phyloP scores from a whole-genome alignment of 345 rosid species.

The Litchi chinensis region DNA sequence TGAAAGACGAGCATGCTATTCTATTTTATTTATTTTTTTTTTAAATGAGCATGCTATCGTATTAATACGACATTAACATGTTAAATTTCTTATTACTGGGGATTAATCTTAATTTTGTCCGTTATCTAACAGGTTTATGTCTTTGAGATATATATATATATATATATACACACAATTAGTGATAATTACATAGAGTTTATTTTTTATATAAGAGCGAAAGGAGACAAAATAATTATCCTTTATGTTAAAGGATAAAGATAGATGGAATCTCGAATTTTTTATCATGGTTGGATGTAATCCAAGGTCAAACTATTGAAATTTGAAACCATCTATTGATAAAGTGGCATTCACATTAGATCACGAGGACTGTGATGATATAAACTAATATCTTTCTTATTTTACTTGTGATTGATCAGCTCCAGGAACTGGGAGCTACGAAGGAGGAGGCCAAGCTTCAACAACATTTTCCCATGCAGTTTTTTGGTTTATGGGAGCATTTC shows the following conservation, averaged over 20 bases:
- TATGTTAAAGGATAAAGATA: no score
- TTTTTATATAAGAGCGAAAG: no score
- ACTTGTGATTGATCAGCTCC: slow-evolving; percentile 19
- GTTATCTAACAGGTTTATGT: no score
- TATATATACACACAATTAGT: no score
- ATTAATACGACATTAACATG: background rate
- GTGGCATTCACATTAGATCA: background rate
- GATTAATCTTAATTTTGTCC: no score
- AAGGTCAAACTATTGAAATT: background rate
- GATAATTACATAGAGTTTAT: no score
- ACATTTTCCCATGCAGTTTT: background rate
- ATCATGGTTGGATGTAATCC: background rate
- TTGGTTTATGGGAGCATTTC: background rate
- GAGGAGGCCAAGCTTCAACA: background rate
- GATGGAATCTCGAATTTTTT: background rate
- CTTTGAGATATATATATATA: no score
- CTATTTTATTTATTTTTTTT: no score
- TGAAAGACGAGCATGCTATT: background rate
- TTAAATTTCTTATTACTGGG: background rate
- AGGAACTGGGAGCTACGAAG: slow-evolving; percentile 18
- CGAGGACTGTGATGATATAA: no score
- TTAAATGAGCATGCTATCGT: background rate
- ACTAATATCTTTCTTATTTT: background rate
- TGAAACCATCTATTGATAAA: background rate
- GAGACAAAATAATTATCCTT: background rate